These are phyloP conservation scores for Cytospora mali DNA, from an alignment of 2,329 filamentous ascomycete species.

Conservation along the genomic window DNA sequence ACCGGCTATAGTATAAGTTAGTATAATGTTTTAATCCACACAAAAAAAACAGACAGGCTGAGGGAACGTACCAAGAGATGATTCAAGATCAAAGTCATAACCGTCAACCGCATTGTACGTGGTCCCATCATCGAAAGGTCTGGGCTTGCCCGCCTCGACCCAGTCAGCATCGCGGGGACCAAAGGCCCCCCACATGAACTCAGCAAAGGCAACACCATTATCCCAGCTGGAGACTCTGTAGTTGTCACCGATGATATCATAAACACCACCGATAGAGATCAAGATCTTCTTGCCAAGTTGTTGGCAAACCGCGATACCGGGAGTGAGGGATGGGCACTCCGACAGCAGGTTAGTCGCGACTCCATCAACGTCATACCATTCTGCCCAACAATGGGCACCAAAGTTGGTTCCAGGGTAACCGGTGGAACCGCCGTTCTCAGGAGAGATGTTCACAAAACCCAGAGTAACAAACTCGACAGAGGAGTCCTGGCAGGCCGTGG, in stretches of 20 bases:
- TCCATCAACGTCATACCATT: constrained; percentile 35
- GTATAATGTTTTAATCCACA: neutral
- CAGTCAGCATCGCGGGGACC: constrained; percentile 38
- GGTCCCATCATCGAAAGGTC: constrained; percentile 46
- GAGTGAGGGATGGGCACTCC: constrained; percentile 38
- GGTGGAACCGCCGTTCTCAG: constrained; percentile 39
- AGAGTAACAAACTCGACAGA: constrained; percentile 45
- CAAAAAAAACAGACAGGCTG: neutral
- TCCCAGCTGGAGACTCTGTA: constrained; percentile 39
- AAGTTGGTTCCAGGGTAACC: constrained; percentile 45
- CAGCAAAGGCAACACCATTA: constrained; percentile 40
- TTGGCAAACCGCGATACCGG: constrained; percentile 53
- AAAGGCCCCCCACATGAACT: constrained; percentile 43
- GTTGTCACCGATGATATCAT: constrained; percentile 31
- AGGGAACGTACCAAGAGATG: constrained; percentile 31
- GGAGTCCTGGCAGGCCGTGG: constrained; percentile 38
- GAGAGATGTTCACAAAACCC: constrained; percentile 43
- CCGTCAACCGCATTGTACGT: constrained; percentile 50
- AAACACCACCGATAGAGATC: constrained; percentile 63
- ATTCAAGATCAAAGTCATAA: constrained; percentile 55
- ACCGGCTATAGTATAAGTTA: constrained; percentile 28
- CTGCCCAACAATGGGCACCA: constrained; percentile 40
- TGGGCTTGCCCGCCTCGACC: constrained; percentile 32
- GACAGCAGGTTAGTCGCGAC: constrained; percentile 37
- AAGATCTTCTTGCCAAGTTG: constrained; percentile 62